phyloP scores from a whole-genome alignment of 768 basidiomycete genomes.

The Mycena capillaripes region DNA sequence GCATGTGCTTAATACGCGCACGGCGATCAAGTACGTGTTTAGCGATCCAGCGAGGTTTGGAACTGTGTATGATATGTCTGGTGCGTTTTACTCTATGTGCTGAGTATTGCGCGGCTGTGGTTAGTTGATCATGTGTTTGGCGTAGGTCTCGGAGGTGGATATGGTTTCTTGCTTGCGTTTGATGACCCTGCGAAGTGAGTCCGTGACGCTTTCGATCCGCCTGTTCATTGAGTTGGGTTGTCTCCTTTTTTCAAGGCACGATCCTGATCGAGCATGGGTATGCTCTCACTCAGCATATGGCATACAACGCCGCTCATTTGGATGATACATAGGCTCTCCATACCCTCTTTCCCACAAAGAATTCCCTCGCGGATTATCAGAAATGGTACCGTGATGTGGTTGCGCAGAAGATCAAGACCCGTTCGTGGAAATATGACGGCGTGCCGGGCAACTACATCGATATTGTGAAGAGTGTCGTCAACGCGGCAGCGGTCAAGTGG shows the following conservation, averaged over 20 bases:
- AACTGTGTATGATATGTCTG: conserved; percentile 44
- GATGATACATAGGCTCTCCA: conserved; percentile 33
- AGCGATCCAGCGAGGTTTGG: conserved; percentile 45
- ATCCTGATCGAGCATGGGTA: conserved; percentile 25
- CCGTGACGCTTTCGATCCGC: conserved; percentile 1
- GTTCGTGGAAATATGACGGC: conserved; percentile 45
- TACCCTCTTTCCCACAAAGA: conserved; percentile 44
- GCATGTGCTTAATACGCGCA: conserved; percentile 45
- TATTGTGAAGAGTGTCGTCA: conserved; percentile 59
- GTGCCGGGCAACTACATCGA: conserved; percentile 52
- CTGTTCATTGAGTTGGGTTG: conserved; percentile 32
- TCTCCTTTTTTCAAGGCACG: conserved; percentile 9
- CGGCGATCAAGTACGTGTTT: conserved; percentile 49
- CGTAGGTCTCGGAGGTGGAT: conserved; percentile 38
- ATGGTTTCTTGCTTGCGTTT: conserved; percentile 48
- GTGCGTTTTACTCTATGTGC: neutral
- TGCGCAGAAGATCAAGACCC: conserved; percentile 35
- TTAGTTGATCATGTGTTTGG: too few relatives aligned
- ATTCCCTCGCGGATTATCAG: conserved; percentile 38
- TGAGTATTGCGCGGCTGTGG: too few relatives aligned
- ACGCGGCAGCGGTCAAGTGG: conserved; percentile 55
- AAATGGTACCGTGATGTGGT: conserved; percentile 44
- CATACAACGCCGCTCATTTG: neutral
- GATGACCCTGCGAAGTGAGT: conserved; percentile 40
- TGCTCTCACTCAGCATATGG: too few relatives aligned